Conservation (phyloP, 345 rosid species). For the Eucalyptus regnans region DNA sequence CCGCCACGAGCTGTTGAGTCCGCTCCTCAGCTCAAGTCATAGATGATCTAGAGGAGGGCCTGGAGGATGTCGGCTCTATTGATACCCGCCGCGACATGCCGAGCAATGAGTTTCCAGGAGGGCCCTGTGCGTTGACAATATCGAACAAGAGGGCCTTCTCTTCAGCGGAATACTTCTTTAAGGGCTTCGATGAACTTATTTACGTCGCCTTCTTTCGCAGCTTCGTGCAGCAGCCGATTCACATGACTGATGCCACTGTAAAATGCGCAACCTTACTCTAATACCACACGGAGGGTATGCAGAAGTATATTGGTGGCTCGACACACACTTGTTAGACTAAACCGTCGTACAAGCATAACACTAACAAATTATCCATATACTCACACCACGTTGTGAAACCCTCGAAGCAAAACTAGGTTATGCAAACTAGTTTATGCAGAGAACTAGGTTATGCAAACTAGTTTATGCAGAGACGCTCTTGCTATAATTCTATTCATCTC, state of each 20-base stretch:
- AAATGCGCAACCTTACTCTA: too few relatives aligned
- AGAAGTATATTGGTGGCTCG: too few relatives aligned
- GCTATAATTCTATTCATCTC: neutral
- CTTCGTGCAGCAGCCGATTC: neutral
- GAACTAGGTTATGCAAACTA: neutral
- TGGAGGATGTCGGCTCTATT: neutral
- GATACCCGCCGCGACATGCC: neutral
- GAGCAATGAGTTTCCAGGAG: neutral
- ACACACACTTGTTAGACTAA: too few relatives aligned
- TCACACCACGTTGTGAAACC: neutral
- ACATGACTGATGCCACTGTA: neutral
- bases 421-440: neutral
- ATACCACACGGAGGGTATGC: too few relatives aligned
- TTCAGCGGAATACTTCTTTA: neutral
- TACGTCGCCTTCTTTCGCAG: neutral
- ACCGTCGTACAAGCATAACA: too few relatives aligned
- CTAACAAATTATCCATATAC: neutral
- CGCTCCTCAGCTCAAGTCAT: too few relatives aligned
- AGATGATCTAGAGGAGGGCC: neutral
- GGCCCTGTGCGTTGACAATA: neutral
- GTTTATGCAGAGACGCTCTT: neutral
- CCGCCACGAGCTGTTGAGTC: too few relatives aligned
- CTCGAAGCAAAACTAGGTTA: neutral
- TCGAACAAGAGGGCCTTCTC: neutral
- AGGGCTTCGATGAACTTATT: neutral